These are phyloP conservation scores for Phtheirospermum japonicum DNA, from an alignment of 257 asterid species.

Conservation along the genomic window DNA sequence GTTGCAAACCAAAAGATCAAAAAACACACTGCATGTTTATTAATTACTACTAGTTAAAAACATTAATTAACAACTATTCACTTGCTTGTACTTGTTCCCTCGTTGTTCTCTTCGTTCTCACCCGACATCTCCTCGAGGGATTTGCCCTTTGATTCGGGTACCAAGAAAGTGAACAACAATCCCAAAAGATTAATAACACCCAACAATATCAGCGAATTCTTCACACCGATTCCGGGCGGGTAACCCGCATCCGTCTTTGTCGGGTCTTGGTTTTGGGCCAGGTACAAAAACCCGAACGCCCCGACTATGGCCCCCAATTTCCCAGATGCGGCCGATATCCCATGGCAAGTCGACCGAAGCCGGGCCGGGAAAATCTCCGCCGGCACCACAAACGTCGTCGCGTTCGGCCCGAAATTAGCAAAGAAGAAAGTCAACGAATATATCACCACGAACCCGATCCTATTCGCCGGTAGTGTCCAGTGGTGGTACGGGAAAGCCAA, in stretches of 20 bases:
- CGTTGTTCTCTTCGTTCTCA: constrained; percentile 34
- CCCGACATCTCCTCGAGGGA: constrained; percentile 56
- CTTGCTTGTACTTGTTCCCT: constrained; percentile 12
- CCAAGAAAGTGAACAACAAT: constrained; percentile 47
- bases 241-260: constrained; percentile 53
- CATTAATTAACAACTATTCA: background rate
- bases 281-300: constrained; percentile 57
- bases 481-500: constrained; percentile 55
- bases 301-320: constrained; percentile 65
- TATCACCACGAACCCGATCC: constrained; percentile 44
- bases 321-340: constrained; percentile 58
- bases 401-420: constrained; percentile 61
- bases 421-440: constrained; percentile 60
- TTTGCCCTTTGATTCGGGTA: constrained; percentile 59
- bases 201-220: constrained; percentile 42
- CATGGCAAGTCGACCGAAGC: constrained; percentile 58
- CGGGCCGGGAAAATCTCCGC: constrained; percentile 70
- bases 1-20: no score
- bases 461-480: constrained; percentile 48
- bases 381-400: constrained; percentile 62
- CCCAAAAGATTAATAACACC: constrained; percentile 47
- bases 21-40: background rate
- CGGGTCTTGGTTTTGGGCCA: constrained; percentile 53
- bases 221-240: constrained; percentile 59
- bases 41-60: no score